Conservation (phyloP, 108 stramenopile species). For the Pelagomonas calceolata region DNA sequence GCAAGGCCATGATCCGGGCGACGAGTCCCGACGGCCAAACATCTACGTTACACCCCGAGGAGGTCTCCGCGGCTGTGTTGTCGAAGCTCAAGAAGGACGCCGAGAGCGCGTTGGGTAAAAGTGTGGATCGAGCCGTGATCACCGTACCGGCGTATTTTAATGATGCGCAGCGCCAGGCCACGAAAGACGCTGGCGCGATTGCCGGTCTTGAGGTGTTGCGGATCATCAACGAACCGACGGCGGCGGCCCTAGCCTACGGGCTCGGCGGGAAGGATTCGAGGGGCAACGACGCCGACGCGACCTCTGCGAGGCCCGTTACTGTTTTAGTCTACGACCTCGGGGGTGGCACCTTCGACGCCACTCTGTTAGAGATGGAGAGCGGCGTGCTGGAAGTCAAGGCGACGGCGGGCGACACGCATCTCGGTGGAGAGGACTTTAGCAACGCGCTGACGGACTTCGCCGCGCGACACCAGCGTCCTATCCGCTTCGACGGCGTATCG, state of each 20-base stretch:
- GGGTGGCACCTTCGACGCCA: conserved; percentile 93
- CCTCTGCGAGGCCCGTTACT: conserved; percentile 35
- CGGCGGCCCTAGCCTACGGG: conserved; percentile 52
- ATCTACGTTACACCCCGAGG: conserved; percentile 2
- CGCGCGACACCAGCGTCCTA: too few relatives aligned
- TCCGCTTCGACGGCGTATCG: too few relatives aligned
- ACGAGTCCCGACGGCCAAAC: background rate
- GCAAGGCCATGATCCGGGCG: conserved; percentile 22
- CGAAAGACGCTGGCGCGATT: conserved; percentile 50
- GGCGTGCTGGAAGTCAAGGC: conserved; percentile 60
- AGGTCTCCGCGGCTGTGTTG: conserved; percentile 4
- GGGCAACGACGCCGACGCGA: conserved; percentile 68
- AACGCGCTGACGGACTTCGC: conserved; percentile 46
- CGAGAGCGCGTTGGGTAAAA: background rate
- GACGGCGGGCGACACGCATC: conserved; percentile 52
- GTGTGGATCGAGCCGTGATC: conserved; percentile 5
- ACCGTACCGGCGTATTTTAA: conserved; percentile 47
- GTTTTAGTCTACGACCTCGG: conserved; percentile 95
- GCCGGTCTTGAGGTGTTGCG: conserved; percentile 55
- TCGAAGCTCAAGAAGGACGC: conserved; percentile 1
- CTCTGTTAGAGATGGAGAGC: conserved; percentile 49
- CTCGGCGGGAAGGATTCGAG: background rate
- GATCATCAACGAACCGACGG: conserved; percentile 61
- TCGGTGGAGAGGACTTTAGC: conserved; percentile 57
- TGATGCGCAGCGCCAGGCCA: conserved; percentile 54